Evolutionary conservation across 352 stramenopile species (phyloP), one percentile per base, ranked within the genome.

Genomic region (Pythium sukuiense): DNA sequence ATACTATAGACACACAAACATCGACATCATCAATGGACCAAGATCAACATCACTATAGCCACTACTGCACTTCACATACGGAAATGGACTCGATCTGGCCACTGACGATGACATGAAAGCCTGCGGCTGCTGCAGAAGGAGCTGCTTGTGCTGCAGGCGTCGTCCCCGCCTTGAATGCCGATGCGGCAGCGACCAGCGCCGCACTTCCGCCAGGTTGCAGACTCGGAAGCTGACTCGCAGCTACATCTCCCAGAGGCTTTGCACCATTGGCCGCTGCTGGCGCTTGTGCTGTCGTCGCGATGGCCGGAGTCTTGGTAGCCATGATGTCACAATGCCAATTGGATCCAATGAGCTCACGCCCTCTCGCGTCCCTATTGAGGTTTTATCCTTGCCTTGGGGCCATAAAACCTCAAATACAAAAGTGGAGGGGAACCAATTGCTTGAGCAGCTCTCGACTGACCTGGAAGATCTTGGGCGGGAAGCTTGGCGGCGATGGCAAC

Each of bases 71-170:
- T 1, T 41, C 45, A 74, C 76, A 29, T 59, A 88, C 83, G 52
- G 76, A 53, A 7, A 92, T 76, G 8, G 74, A 79, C 58, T 86
- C 74, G 55, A 92, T 79, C 69, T 89, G 77, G 6, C 79, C 83
- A 20, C 63, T 87, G 67, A 77, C 86, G 45, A 89, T 69, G 13
- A 92, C 60, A n/a, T 87, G 77, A 45, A 89, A 89, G 3, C 67
- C 67, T 9, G 79, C 50, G 1, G 55, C 32, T 7, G 41, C 32
- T 13, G 41, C 18, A 11, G 63, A 48, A 27, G 54, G 20, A 6
- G 62, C 54, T 33, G 57, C 48, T 2, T 59, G 26, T 39, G 64
- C 32, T 3, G 62, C 14, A 9, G 45, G 45, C 14, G 59, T 30
- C n/a, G 32, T 45, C 12, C 20, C 20, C 20, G 27, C n/a, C 32